A percentile compares a stretch with the other conserved stretches of the same genome.
These are phyloP conservation scores for Cucurbita maxima DNA, from an alignment of 306 rosid species.

Conservation along the genomic window DNA sequence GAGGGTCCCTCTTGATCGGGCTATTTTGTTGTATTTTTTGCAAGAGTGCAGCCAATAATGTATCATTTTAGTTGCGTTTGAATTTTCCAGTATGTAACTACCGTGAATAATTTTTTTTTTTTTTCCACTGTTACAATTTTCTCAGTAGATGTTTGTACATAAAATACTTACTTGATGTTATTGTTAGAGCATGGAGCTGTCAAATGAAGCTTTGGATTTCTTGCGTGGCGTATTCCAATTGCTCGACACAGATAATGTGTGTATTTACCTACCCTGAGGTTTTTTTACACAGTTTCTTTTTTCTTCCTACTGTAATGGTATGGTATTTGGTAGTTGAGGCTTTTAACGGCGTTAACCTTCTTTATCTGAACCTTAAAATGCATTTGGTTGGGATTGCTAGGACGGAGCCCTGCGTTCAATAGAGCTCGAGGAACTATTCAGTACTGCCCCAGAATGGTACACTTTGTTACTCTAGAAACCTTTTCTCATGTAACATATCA, in stretches of 20 bases:
- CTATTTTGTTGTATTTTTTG: too few relatives aligned
- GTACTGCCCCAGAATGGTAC: conserved; percentile 90
- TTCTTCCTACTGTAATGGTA: neutral
- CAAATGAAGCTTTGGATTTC: conserved; percentile 72
- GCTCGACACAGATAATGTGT: conserved; percentile 65
- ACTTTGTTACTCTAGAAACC: neutral
- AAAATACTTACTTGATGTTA: conserved; percentile 12
- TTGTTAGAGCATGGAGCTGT: conserved; percentile 79
- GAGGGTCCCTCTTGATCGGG: too few relatives aligned
- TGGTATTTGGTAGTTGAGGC: neutral
- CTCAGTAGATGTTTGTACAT: neutral
- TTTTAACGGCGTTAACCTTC: neutral
- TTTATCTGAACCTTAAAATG: conserved; percentile 12
- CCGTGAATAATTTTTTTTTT: neutral
- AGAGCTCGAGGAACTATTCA: conserved; percentile 65
- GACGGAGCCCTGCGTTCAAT: conserved; percentile 64
- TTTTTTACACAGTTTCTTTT: conserved; percentile 7
- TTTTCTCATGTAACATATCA: neutral
- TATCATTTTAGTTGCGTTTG: neutral
- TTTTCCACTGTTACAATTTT: neutral
- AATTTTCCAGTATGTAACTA: neutral
- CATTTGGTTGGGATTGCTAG: conserved; percentile 30
- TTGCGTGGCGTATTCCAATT: conserved; percentile 73
- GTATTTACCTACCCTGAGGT: conserved; percentile 7
- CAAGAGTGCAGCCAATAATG: too few relatives aligned